Conservation (phyloP, 2,329 filamentous ascomycete genomes). For the Neonectria magnoliae region DNA sequence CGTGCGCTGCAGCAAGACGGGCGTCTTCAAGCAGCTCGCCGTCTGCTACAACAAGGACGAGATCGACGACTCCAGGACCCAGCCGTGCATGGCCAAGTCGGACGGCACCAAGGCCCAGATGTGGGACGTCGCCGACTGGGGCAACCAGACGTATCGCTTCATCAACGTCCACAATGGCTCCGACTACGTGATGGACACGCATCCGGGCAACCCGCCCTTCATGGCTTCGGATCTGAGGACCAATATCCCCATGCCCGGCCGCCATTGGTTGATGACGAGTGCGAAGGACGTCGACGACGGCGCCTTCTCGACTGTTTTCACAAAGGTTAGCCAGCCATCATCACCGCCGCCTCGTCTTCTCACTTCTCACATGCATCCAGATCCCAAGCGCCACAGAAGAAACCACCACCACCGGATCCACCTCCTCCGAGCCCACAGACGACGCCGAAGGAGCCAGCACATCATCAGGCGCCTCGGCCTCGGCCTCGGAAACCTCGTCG, state of each 20-base stretch:
- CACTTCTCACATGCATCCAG: not conserved
- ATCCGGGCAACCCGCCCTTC: conserved; percentile 45
- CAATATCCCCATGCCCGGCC: conserved; percentile 40
- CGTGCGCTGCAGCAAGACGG: conserved; percentile 43
- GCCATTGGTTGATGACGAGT: conserved; percentile 49
- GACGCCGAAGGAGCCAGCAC: conserved; percentile 11
- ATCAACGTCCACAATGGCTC: conserved; percentile 47
- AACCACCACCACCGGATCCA: conserved; percentile 16
- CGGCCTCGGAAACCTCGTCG: not conserved
- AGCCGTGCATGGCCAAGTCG: conserved; percentile 42
- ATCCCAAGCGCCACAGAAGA: conserved; percentile 9
- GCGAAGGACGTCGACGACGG: conserved; percentile 44
- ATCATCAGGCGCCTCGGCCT: conserved; percentile 13
- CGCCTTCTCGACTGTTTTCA: conserved; percentile 47
- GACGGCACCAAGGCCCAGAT: conserved; percentile 43
- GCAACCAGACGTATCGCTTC: conserved; percentile 43
- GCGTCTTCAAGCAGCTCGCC: conserved; percentile 44
- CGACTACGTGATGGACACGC: conserved; percentile 46
- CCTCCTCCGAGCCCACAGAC: conserved; percentile 6
- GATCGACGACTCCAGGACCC: conserved; percentile 40
- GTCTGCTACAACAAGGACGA: conserved; percentile 42
- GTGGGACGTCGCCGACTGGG: conserved; percentile 48
- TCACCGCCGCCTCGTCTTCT: not conserved
- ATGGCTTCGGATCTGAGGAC: conserved; percentile 43
- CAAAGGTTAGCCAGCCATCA: conserved; percentile 40